Percentiles rank a stretch among this genome's conserved stretches.
phyloP scores from a whole-genome alignment of 1,139 yeast species.

The Pneumocystis oryctolagi region DNA sequence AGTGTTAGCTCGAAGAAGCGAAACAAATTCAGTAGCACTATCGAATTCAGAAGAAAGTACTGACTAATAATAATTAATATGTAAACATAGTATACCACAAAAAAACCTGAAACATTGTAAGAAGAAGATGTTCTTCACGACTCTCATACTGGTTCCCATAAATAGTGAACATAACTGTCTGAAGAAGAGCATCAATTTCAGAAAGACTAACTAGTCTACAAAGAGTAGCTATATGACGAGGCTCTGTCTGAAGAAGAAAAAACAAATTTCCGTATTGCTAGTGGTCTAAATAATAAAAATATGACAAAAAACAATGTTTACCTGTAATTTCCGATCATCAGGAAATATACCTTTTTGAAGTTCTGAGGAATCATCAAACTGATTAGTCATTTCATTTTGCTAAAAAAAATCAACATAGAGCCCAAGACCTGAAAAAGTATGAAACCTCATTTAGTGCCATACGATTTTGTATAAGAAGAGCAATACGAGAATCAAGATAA shows the following conservation, averaged over 20 bases:
- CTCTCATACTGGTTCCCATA: conserved; percentile 32
- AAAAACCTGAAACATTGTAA: conserved; percentile 27
- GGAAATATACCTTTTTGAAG: conserved; percentile 15
- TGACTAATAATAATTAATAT: conserved; percentile 7
- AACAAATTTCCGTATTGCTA: conserved; percentile 27
- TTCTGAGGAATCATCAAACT: conserved; percentile 20
- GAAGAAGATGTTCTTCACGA: conserved; percentile 29
- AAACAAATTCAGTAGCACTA: conserved; percentile 26
- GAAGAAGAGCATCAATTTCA: conserved; percentile 29
- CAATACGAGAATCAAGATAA: conserved; percentile 29
- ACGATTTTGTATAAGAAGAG: conserved; percentile 29
- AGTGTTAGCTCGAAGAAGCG: conserved; percentile 29
- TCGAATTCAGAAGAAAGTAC: conserved; percentile 30
- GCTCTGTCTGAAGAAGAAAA: conserved; percentile 29
- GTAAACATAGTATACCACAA: not conserved
- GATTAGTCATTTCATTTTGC: conserved; percentile 26
- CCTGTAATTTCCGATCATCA: conserved; percentile 15
- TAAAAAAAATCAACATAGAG: conserved; percentile 1
- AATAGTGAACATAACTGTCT: conserved; percentile 32
- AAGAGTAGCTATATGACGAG: conserved; percentile 27
- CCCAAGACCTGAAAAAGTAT: not conserved
- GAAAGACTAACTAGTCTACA: conserved; percentile 28
- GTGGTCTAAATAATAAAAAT: not conserved
- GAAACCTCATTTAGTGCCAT: conserved; percentile 26
- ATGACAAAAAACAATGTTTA: not conserved